Percentiles rank a stretch among this genome's conserved stretches.
Conservation (phyloP, 2,329 filamentous ascomycete genomes). For the Sordariomycetes sp. region DNA sequence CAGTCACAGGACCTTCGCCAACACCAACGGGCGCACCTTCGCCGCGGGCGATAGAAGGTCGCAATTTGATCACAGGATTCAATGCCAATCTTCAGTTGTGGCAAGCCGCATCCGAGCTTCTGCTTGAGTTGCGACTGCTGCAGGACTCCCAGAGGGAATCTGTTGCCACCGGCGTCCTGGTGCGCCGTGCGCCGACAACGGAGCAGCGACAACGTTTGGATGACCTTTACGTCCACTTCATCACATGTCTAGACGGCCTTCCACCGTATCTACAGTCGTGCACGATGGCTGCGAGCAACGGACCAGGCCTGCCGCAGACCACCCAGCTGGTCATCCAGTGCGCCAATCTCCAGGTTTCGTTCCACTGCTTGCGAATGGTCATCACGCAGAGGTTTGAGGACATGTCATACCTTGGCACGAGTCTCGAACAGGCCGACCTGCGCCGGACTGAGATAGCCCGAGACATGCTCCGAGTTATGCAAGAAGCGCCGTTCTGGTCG, state of each 20-base stretch:
- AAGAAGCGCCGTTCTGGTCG: conserved; percentile 30
- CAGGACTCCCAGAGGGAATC: conserved; percentile 13
- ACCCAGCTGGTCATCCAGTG: conserved; percentile 27
- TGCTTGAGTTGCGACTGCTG: conserved; percentile 24
- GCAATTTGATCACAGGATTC: conserved; percentile 26
- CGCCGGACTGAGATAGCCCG: conserved; percentile 32
- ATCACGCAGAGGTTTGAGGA: conserved; percentile 26
- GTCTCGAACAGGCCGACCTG: conserved; percentile 20
- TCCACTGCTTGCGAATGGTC: conserved; percentile 31
- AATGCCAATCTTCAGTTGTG: conserved; percentile 30
- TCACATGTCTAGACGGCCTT: conserved; percentile 28
- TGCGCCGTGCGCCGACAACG: conserved; percentile 7
- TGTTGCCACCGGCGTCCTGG: background rate
- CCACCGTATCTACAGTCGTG: conserved; percentile 24
- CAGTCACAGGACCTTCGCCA: conserved; percentile 7
- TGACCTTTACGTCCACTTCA: conserved; percentile 26
- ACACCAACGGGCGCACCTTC: conserved; percentile 4
- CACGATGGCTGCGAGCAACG: conserved; percentile 9
- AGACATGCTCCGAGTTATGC: conserved; percentile 29
- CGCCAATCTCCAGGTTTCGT: conserved; percentile 28
- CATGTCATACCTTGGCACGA: conserved; percentile 17
- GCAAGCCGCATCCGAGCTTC: conserved; percentile 27
- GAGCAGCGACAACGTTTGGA: conserved; percentile 22
- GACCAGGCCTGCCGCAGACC: conserved; percentile 9
- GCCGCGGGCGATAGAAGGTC: conserved; percentile 1